Evolutionary conservation across 768 basidiomycete genomes (phyloP).

Genomic region (Suillus decipiens): DNA sequence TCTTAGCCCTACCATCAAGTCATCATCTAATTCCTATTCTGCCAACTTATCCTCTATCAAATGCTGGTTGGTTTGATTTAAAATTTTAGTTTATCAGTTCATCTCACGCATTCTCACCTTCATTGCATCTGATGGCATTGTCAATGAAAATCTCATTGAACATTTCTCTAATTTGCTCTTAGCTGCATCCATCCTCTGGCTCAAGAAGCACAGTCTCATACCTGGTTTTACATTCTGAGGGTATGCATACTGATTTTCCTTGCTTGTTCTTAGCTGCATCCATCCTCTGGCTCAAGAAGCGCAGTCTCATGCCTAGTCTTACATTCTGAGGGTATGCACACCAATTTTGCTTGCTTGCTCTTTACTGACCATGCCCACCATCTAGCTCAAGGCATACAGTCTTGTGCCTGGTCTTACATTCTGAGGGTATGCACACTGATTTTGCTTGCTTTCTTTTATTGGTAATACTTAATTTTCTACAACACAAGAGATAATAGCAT

Average conservation of each 20-base stretch:
- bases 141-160: slow-evolving; percentile 94
- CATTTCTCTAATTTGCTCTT: slow-evolving; percentile 76
- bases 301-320: slow-evolving; percentile 80
- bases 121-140: slow-evolving; percentile 92
- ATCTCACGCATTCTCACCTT: slow-evolving; percentile 92
- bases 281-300: slow-evolving; percentile 55
- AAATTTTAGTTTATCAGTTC: slow-evolving; percentile 52
- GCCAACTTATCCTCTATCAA: background rate
- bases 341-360: slow-evolving; percentile 74
- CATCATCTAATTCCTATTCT: background rate
- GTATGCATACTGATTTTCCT: slow-evolving; percentile 92
- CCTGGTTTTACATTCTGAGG: slow-evolving; percentile 58
- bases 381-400: slow-evolving; percentile 53
- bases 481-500: too few species aligned
- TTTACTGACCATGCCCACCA: slow-evolving; percentile 72
- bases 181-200: slow-evolving; percentile 86
- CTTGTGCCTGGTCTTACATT: slow-evolving; percentile 66
- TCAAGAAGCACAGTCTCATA: slow-evolving; percentile 96
- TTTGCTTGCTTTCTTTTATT: background rate
- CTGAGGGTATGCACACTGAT: slow-evolving; percentile 46
- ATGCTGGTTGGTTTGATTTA: background rate
- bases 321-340: slow-evolving; percentile 83
- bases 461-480: too few species aligned
- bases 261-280: slow-evolving; percentile 57
- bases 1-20: background rate